Evolutionary conservation across 495 filamentous ascomycete species (phyloP).

Genomic region (Penicillium tannophilum): DNA sequence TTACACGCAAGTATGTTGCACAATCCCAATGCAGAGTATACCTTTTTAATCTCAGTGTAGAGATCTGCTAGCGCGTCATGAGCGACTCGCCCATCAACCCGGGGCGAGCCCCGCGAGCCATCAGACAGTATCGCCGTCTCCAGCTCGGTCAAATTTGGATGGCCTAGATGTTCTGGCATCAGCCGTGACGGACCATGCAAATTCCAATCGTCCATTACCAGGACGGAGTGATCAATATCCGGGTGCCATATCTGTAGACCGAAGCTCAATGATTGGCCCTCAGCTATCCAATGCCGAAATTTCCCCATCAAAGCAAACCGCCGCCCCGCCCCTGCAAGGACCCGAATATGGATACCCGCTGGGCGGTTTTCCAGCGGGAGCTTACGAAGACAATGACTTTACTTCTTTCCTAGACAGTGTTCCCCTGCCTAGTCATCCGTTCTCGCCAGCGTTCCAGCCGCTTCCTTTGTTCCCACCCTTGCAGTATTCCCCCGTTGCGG

Average conservation of each 20-base stretch:
- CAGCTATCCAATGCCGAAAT: constrained; percentile 19
- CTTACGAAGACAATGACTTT: constrained; percentile 41
- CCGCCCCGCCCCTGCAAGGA: constrained; percentile 19
- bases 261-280: constrained; percentile 14
- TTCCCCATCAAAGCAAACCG: constrained; percentile 21
- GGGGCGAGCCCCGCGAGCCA: constrained; percentile 20
- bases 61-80: constrained; percentile 42
- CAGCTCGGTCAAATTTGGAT: constrained; percentile 26
- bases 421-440: constrained; percentile 42
- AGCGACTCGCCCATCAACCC: constrained; percentile 36
- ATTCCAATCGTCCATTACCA: constrained; percentile 14
- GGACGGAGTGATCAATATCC: constrained; percentile 14
- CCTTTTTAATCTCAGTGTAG: constrained; percentile 16
- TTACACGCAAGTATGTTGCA: constrained; percentile 42
- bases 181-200: constrained; percentile 31
- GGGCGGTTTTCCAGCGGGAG: constrained; percentile 18
- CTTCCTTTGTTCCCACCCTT: constrained; percentile 41
- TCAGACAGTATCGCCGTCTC: constrained; percentile 22
- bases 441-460: constrained; percentile 43
- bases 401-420: constrained; percentile 47
- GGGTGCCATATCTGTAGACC: constrained; percentile 17
- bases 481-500: constrained; percentile 32
- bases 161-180: constrained; percentile 40
- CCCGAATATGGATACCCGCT: constrained; percentile 33
- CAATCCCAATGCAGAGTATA: not conserved